Base-by-base conservation (phyloP, 306 rosid species). In the Cucurbita pepo region DNA sequence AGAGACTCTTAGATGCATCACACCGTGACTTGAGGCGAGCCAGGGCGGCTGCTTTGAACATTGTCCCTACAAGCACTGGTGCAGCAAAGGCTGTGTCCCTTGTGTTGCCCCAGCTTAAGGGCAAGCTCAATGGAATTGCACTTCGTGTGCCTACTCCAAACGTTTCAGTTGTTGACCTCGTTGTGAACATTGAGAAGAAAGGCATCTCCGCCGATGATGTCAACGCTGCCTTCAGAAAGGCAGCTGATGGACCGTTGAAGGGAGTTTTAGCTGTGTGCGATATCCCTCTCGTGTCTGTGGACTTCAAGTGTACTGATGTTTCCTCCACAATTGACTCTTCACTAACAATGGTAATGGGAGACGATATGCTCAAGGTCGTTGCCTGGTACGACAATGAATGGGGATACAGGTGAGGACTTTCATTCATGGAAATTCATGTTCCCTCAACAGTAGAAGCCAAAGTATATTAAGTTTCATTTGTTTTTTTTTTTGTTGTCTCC, bases 361-460 rank as follows among this genome's bases (percentile, higher is more conserved):
- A 91, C 76, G 99, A 95, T 73, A 95, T 95, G 99, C 90, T 95
- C 36, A 95, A 95, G 86, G 99, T 95, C 10, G 97, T 95, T 66
- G 99, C 99, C 76, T 95, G 99, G 99, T 95, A 95, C 56, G 99
- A 91, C 87, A 95, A 95, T 40, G 97, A 95, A 79, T 95, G 99
- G 99, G 99, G 99, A 63, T 95, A 95, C 90, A 94, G 98, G 98
- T 92, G 71, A 84, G 87, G 37, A 64, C 69, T 30, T 57, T 75
- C 18, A 41, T 18, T 51, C 40, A 47, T 34, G 14, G 34, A 19
- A 47, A 34, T 22, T 18, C 37, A 53, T 34, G 48, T 75, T 58
- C 36, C 30, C 25, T 45, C n/a, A 10, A 4, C 36, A 65, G 37
- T 50, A 8, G 8, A 38, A 5, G 38, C n/a, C 30, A 47, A 44